A percentile compares a stretch with the other conserved stretches of the same genome.
These are phyloP conservation scores for Aspergillus phoenicis DNA, from an alignment of 2,329 filamentous ascomycete genomes.

Conservation along the genomic window DNA sequence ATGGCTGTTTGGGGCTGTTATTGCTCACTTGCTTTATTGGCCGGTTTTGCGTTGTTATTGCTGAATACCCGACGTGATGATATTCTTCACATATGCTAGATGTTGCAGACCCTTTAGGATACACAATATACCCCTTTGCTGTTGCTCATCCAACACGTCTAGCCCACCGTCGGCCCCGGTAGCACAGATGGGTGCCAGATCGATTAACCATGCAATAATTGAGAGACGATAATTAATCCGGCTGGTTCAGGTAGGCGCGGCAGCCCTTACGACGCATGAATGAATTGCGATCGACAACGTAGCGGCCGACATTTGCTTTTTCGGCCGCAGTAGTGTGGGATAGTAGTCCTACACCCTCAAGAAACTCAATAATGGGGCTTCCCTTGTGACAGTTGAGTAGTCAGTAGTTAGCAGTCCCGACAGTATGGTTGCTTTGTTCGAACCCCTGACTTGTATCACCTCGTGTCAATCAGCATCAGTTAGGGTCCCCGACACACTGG, in stretches of 20 bases:
- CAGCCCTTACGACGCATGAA: background rate
- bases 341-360: background rate
- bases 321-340: conserved; percentile 5
- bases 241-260: no score
- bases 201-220: background rate
- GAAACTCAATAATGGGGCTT: background rate
- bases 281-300: conserved; percentile 3
- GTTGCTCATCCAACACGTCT: background rate
- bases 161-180: conserved; percentile 2
- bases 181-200: background rate
- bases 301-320: conserved; percentile 8
- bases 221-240: conserved; percentile 1
- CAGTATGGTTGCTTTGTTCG: background rate
- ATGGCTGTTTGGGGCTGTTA: background rate
- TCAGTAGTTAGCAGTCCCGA: background rate
- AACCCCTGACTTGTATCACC: background rate
- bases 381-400: background rate
- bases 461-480: background rate
- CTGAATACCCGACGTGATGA: background rate
- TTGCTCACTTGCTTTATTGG: background rate
- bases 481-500: background rate
- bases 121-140: background rate
- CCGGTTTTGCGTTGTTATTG: background rate
- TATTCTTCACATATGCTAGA: background rate
- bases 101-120: background rate